phyloP scores from a whole-genome alignment of 2,329 filamentous ascomycete genomes.

The Leptographium flavum region DNA sequence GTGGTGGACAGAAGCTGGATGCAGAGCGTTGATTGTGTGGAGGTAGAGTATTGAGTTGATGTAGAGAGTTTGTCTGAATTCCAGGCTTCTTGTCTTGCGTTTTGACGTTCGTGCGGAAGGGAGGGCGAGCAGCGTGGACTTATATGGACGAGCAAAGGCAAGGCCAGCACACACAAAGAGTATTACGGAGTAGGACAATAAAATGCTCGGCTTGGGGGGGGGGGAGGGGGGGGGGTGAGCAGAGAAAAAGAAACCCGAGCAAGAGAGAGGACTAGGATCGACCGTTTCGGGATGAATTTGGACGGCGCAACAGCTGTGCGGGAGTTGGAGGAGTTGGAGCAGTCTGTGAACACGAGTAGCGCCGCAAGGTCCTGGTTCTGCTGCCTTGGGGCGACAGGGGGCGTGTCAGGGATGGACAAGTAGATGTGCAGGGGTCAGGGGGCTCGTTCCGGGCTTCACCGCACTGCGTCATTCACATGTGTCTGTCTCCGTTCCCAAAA shows the following conservation, averaged over 20 bases:
- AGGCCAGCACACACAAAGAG: not conserved
- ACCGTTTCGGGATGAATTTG: conserved; percentile 11
- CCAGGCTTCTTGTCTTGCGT: not conserved
- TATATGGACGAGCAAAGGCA: conserved; percentile 7
- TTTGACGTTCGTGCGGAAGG: not conserved
- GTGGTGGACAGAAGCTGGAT: not conserved
- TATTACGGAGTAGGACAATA: not conserved
- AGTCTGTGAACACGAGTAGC: conserved; percentile 6
- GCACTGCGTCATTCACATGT: not conserved
- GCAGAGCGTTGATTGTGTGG: too few species aligned
- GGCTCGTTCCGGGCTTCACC: not conserved
- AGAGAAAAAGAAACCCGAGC: not conserved
- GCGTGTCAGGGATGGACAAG: not conserved
- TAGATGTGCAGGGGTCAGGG: not conserved
- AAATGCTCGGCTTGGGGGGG: not conserved
- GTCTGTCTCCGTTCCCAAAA: too few species aligned
- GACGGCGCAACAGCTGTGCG: not conserved
- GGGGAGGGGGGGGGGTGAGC: not conserved
- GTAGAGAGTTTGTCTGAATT: too few species aligned
- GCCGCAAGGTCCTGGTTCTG: not conserved
- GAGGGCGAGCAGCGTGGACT: conserved; percentile 3
- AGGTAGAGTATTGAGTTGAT: too few species aligned
- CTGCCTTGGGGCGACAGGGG: not conserved
- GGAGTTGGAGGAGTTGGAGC: not conserved
- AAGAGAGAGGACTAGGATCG: conserved; percentile 6